Conservation (phyloP, 2,329 filamentous ascomycete species). For the Fusarium nisikadoi region DNA sequence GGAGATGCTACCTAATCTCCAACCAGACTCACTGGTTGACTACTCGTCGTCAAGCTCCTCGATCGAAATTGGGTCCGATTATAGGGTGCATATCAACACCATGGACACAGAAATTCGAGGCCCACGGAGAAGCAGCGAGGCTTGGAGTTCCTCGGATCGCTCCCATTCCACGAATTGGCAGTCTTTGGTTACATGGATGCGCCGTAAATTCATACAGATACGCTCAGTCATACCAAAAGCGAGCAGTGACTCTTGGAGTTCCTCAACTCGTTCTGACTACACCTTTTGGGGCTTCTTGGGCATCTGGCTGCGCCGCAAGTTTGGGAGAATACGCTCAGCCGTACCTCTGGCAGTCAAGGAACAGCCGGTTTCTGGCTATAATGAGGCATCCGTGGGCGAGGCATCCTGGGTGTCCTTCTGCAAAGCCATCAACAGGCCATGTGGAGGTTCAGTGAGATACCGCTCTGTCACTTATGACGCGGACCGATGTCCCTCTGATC, state of each 20-base stretch:
- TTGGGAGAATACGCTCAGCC: too few species aligned
- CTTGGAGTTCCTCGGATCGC: background rate
- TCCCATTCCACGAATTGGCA: background rate
- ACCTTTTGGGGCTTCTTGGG: background rate
- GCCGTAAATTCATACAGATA: background rate
- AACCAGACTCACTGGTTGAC: background rate
- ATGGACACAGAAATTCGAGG: accelerated
- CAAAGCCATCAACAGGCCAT: background rate
- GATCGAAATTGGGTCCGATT: background rate
- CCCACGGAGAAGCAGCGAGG: background rate
- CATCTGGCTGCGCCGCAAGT: background rate
- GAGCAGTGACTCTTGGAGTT: background rate
- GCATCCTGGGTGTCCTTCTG: background rate
- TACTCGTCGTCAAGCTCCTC: background rate
- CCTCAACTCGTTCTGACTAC: background rate
- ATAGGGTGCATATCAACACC: too few species aligned
- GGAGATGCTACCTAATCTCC: background rate
- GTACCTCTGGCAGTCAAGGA: background rate
- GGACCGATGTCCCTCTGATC: background rate
- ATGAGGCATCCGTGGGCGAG: background rate
- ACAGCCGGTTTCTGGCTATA: accelerated
- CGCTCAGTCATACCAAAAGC: background rate
- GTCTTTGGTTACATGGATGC: background rate
- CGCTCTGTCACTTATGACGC: background rate
- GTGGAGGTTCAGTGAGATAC: background rate